Evolutionary conservation across 2,329 filamentous ascomycete species (phyloP).

Genomic region (Mycosphaerella sp.): DNA sequence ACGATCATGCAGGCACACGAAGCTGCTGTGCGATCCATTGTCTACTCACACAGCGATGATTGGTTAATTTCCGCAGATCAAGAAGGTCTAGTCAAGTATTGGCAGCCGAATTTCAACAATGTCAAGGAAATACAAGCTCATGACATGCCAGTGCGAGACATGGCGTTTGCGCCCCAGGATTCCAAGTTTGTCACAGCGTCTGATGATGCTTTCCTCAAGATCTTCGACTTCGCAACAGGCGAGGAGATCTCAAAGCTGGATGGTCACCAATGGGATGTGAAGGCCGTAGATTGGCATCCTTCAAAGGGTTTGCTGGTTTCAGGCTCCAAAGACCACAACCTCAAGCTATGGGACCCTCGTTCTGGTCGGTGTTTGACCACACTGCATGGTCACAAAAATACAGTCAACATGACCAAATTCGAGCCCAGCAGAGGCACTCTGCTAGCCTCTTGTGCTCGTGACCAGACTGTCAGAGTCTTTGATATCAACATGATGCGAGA

Average conservation of each 20-base stretch:
- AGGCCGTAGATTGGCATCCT: conserved; percentile 96
- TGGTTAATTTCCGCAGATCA: conserved; percentile 96
- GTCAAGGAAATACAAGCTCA: conserved; percentile 92
- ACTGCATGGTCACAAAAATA: conserved; percentile 94
- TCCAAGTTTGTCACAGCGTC: conserved; percentile 94
- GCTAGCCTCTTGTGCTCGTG: conserved; percentile 85
- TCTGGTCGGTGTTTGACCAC: conserved; percentile 86
- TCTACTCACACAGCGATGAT: conserved; percentile 92
- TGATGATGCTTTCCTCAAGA: conserved; percentile 87
- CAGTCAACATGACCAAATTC: conserved; percentile 86
- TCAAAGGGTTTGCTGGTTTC: conserved; percentile 90
- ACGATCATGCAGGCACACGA: conserved; percentile 99
- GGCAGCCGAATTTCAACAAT: conserved; percentile 99
- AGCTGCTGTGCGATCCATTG: conserved; percentile 71
- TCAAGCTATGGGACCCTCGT: conserved; percentile 98
- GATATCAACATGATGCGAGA: conserved; percentile 98
- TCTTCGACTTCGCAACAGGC: conserved; percentile 90
- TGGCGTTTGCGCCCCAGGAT: conserved; percentile 91
- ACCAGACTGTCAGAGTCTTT: conserved; percentile 88
- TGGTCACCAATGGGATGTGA: conserved; percentile 97
- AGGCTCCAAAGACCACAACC: conserved; percentile 92
- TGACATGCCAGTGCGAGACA: conserved; percentile 78
- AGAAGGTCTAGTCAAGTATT: conserved; percentile 94
- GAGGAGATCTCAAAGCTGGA: conserved; percentile 75
- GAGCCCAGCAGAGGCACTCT: conserved; percentile 78